Evolutionary conservation across 805 yeast genomes (phyloP), one percentile per base, ranked within the genome.

Genomic region (Sugiyamaella marilandica): DNA sequence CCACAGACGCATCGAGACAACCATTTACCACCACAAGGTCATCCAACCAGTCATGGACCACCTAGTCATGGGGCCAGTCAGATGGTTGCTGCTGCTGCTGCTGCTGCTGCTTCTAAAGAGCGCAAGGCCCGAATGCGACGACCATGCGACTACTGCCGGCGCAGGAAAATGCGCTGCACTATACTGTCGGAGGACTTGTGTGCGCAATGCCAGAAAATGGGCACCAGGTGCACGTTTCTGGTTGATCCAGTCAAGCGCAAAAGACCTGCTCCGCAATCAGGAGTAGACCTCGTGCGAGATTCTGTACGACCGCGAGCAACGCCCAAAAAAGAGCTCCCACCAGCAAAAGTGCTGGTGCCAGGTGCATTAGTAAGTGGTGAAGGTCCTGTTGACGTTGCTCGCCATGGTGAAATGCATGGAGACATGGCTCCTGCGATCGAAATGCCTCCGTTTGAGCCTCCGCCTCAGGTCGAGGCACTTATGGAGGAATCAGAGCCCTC

Each of bases 101-200:
- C 37, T 34, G n/a, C 37, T 34, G 37, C 16, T 5, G 36, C 37
- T 14, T 24, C 13, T 18, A 45, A 32, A 33, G 34, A 19, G 31
- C 47, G 49, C 26, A 45, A 31, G 21, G 52, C 62, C 5, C 41
- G 59, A 18, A 46, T 53, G 14, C 47, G 49, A 18, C 43, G 62
- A 10, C 62, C 62, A 5, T 59, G 62, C 49, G 62, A 59, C 50
- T 50, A 54, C 37, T 59, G 62, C 34, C 49, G 62, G 13, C 41
- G 52, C 21, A 52, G 62, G 10, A 58, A 58, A 36, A 43, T 55
- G 16, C 51, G 62, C 14, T 59, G 62, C 48, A 52, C 45, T 24
- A 54, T 51, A 39, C 24, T 56, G 14, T 45, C 50, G 10, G 55
- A 47, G 5, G 54, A 44, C 14, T 19, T 49, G 21, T 59, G 62